Percentiles rank a stretch among this genome's conserved stretches.
Evolutionary conservation across 768 basidiomycete genomes (phyloP).

Genomic region (Xanthoconium stramineum): DNA sequence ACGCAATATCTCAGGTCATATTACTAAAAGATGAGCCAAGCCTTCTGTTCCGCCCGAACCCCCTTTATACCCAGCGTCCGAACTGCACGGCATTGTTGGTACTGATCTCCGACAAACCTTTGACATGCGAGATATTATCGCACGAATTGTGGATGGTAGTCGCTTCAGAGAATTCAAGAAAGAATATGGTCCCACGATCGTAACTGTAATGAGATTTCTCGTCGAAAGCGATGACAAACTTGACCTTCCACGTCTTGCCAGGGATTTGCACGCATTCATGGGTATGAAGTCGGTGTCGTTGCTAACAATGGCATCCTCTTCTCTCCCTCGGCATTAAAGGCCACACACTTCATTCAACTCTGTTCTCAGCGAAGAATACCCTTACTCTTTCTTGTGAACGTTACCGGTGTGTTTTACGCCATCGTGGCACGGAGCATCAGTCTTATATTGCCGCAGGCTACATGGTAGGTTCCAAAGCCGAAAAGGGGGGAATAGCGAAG

Average conservation of each 20-base stretch:
- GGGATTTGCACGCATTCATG: slow-evolving; percentile 89
- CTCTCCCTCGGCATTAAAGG: slow-evolving; percentile 90
- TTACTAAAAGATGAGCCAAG: slow-evolving; percentile 33
- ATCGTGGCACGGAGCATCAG: not conserved
- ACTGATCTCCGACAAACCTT: slow-evolving; percentile 86
- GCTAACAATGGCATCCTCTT: slow-evolving; percentile 96
- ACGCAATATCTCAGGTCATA: not conserved
- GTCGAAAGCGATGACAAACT: not conserved
- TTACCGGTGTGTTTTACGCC: slow-evolving; percentile 56
- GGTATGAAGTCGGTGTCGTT: slow-evolving; percentile 86
- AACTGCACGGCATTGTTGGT: slow-evolving; percentile 89
- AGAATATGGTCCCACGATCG: slow-evolving; percentile 87
- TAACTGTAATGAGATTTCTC: slow-evolving; percentile 57
- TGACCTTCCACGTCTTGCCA: slow-evolving; percentile 27
- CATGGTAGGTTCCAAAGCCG: slow-evolving; percentile 96
- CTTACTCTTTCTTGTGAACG: slow-evolving; percentile 90
- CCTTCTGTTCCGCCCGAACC: slow-evolving; percentile 59
- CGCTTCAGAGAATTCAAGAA: slow-evolving; percentile 94
- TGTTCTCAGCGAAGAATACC: slow-evolving; percentile 91
- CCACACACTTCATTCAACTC: slow-evolving; percentile 92
- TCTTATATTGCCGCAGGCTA: slow-evolving; percentile 51
- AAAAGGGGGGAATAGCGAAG: slow-evolving; percentile 91
- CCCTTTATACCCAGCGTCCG: slow-evolving; percentile 75
- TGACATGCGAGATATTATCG: slow-evolving; percentile 93
- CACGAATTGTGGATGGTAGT: slow-evolving; percentile 88